Percentiles rank a stretch among this genome's conserved stretches.
These are phyloP conservation scores for Aspergillus sp. DNA, from an alignment of 2,329 filamentous ascomycete genomes.

Conservation along the genomic window DNA sequence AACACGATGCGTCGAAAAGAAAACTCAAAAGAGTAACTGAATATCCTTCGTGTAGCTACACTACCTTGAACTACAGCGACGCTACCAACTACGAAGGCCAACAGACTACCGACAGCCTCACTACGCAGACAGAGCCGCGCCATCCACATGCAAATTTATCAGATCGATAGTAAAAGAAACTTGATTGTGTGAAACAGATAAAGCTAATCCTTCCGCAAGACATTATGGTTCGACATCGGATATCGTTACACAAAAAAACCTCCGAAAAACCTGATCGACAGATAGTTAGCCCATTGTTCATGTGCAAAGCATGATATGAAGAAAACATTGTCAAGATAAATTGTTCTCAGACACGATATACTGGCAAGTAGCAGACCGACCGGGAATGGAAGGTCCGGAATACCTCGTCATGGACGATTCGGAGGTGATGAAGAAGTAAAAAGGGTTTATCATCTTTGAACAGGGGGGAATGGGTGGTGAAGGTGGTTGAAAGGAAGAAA, in stretches of 20 bases:
- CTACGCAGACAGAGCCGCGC: no score
- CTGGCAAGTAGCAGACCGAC: conserved; percentile 71
- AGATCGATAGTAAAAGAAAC: no score
- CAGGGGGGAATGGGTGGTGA: conserved; percentile 20
- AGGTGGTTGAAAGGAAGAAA: background rate
- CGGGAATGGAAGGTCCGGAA: conserved; percentile 61
- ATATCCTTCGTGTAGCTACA: no score
- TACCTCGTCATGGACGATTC: conserved; percentile 68
- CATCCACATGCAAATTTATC: no score
- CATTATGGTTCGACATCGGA: background rate
- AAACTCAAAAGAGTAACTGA: no score
- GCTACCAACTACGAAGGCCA: no score
- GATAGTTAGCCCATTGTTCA: background rate
- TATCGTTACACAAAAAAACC: background rate
- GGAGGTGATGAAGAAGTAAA: conserved; percentile 62
- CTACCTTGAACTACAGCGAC: no score
- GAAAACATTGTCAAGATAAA: background rate
- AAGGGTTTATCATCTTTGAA: conserved; percentile 59
- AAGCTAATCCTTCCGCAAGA: background rate
- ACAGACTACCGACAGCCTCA: no score
- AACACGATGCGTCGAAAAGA: no score
- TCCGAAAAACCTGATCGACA: background rate
- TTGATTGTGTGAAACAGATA: background rate
- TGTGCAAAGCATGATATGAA: background rate
- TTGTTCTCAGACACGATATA: conserved; percentile 63